Conservation (phyloP, 192 early-diverging fungal genomes). For the Backusella westeae region DNA sequence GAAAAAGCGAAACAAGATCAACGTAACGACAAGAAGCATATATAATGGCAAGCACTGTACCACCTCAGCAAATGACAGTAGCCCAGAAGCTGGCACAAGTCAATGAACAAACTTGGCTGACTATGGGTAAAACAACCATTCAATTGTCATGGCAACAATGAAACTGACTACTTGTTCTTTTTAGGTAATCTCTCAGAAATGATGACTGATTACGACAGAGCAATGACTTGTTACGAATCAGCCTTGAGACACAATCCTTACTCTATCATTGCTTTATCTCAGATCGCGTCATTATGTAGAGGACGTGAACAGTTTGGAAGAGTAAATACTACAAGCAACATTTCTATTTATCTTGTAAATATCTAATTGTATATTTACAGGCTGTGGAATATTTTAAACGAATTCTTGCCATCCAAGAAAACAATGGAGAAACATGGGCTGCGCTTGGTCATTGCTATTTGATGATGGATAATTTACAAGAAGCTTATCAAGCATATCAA, state of each 20-base stretch:
- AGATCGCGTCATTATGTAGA: constrained; percentile 80
- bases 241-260: constrained; percentile 92
- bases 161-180: background rate
- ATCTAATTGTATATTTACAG: constrained; percentile 25
- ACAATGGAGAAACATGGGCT: constrained; percentile 93
- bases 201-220: constrained; percentile 72
- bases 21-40: too few species aligned
- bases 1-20: too few species aligned
- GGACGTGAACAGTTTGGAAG: constrained; percentile 77
- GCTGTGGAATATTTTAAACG: constrained; percentile 93
- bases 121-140: constrained; percentile 37
- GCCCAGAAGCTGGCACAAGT: constrained; percentile 47
- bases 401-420: constrained; percentile 74
- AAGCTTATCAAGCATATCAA: constrained; percentile 94
- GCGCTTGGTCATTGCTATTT: constrained; percentile 93
- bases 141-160: background rate
- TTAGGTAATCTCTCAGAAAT: constrained; percentile 29
- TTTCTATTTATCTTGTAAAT: background rate
- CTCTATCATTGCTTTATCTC: constrained; percentile 75
- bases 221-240: constrained; percentile 80
- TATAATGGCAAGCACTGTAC: constrained; percentile 7
- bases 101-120: constrained; percentile 60
- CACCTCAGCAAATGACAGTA: constrained; percentile 16
- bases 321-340: constrained; percentile 31
- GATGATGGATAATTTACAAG: constrained; percentile 92